phyloP scores from a whole-genome alignment of 495 filamentous ascomycete species.

The Trichocladium uniseriatum region DNA sequence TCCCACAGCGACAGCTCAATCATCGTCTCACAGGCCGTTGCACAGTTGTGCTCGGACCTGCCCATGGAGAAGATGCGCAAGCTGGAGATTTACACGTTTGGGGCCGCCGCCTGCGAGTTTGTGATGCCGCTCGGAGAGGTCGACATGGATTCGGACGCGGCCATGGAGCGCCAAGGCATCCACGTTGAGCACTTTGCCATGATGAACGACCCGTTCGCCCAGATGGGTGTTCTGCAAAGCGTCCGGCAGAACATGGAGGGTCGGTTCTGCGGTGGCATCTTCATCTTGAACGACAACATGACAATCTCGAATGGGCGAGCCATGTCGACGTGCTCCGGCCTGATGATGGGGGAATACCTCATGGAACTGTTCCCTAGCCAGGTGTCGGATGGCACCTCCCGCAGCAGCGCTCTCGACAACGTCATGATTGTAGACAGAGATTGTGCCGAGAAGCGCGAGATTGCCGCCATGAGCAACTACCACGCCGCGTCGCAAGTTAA shows the following conservation, averaged over 20 bases:
- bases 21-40: constrained; percentile 25
- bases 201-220: constrained; percentile 27
- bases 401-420: constrained; percentile 13
- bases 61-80: constrained; percentile 27
- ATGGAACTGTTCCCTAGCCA: constrained; percentile 22
- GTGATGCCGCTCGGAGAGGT: constrained; percentile 24
- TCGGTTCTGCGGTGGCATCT: constrained; percentile 30
- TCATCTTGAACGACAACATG: constrained; percentile 20
- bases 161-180: constrained; percentile 5
- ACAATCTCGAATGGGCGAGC: background rate
- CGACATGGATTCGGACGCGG: constrained; percentile 8
- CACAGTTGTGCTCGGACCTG: constrained; percentile 32
- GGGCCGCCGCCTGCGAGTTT: constrained; percentile 33
- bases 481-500: constrained; percentile 17
- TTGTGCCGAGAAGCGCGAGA: constrained; percentile 33
- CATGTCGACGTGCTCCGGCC: constrained; percentile 3
- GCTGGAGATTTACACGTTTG: constrained; percentile 38
- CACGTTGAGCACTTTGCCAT: constrained; percentile 34
- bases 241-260: constrained; percentile 27
- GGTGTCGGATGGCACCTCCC: background rate
- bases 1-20: constrained; percentile 28
- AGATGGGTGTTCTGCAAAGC: constrained; percentile 27
- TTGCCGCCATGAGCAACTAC: constrained; percentile 27
- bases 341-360: constrained; percentile 25
- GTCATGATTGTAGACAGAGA: constrained; percentile 28